phyloP scores from a whole-genome alignment of 495 filamentous ascomycete genomes.

The Recurvomyces mirabilis region DNA sequence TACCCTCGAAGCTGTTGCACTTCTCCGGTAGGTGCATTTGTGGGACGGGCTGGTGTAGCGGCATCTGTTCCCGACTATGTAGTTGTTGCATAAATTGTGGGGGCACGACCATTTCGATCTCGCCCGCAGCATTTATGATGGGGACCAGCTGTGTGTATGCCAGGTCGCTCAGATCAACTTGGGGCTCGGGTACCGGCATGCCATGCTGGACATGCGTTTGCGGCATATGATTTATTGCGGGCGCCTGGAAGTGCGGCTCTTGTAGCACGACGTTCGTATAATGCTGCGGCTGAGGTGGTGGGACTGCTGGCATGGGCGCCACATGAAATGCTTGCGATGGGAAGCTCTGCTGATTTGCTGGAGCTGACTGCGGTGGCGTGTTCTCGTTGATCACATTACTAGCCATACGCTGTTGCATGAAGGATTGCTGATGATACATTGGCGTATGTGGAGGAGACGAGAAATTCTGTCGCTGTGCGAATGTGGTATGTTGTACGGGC shows the following conservation, averaged over 20 bases:
- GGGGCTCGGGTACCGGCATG: background rate
- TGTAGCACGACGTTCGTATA: constrained; percentile 11
- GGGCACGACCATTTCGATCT: constrained; percentile 8
- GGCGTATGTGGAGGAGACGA: constrained; percentile 33
- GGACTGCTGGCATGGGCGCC: background rate
- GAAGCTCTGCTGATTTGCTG: constrained; percentile 31
- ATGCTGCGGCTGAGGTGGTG: constrained; percentile 2
- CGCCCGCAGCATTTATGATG: constrained; percentile 14
- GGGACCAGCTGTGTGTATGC: constrained; percentile 19
- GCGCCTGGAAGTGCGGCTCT: constrained; percentile 11
- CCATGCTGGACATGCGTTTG: too few relatives aligned
- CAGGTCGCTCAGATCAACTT: background rate
- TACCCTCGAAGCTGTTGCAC: constrained; percentile 1
- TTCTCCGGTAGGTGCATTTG: constrained; percentile 6
- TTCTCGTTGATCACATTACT: constrained; percentile 23
- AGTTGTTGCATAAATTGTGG: constrained; percentile 9
- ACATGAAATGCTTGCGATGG: constrained; percentile 10
- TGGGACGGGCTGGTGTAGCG: constrained; percentile 7
- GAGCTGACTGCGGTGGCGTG: constrained; percentile 34
- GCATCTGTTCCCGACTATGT: constrained; percentile 12
- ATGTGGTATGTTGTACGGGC: constrained; percentile 16
- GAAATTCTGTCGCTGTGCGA: constrained; percentile 11
- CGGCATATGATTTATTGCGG: too few relatives aligned
- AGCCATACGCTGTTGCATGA: constrained; percentile 4
- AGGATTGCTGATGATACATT: constrained; percentile 22